Evolutionary conservation across 2,329 filamentous ascomycete genomes (phyloP), one percentile per base, ranked within the genome.

Genomic region (Aspergillus awamori): DNA sequence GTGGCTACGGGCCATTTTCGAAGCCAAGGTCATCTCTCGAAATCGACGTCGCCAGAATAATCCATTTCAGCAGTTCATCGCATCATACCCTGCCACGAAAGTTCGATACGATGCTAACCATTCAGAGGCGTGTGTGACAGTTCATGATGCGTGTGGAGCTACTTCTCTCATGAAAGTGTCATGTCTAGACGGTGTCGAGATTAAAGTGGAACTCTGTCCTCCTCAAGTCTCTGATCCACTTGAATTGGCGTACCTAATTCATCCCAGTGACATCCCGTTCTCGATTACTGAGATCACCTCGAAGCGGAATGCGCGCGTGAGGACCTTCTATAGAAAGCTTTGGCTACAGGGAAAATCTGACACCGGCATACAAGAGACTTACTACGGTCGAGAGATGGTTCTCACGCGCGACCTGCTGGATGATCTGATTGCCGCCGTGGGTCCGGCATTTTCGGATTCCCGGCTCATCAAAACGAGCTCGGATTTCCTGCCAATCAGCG

Each of bases 311-410:
- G 92, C 97, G 73, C 89, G 92, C 64, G 97, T 97, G 83, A 97
- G 97, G 83, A 90, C 95, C 77, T 98, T 98, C 76, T 98, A 98
- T 83, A 97, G 94, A 87, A 87, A 87, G 69, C 88, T 95, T 64
- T 98, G 94, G 94, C 97, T 98, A 69, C 41, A 45, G 20, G 93
- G 91, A 36, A 83, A 92, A 56, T 92, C 96, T 67, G 77, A 82
- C 28, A 83, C 45, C 7, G 49, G 96, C 69, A 87, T 90, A 17
- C 83, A 90, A 30, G 89, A 90, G 72, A 87, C 87, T 67, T 98
- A 98, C 71, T 90, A 97, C 66, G 94, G 94, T 70, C 52, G 43
- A 11, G 41, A 65, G 17, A 52, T 65, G 57, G 59, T 38, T 1
- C 54, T 69, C 11, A 65, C 63, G 5, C 36, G 53, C 5, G 48